These are phyloP conservation scores for Lablab purpureus DNA, from an alignment of 306 rosid species.

Conservation along the genomic window DNA sequence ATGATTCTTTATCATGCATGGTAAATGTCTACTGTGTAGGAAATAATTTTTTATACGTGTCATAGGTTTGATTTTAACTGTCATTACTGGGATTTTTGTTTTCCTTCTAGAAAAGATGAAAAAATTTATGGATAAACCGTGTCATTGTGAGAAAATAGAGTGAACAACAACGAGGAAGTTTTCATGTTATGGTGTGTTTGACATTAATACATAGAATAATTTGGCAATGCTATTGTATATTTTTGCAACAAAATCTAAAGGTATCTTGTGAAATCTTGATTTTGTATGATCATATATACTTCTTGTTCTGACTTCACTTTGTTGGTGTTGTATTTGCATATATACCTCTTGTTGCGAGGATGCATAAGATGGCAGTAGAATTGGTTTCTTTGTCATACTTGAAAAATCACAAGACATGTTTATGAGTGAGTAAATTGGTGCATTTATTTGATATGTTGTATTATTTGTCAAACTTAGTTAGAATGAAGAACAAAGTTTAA, in stretches of 20 bases:
- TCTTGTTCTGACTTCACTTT: too few relatives aligned
- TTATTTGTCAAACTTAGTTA: too few relatives aligned
- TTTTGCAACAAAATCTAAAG: neutral
- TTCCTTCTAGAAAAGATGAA: neutral
- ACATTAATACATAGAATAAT: neutral
- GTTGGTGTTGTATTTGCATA: too few relatives aligned
- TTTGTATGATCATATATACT: neutral
- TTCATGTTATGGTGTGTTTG: neutral
- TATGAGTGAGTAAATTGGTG: neutral
- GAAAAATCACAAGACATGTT: too few relatives aligned
- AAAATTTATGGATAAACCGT: neutral
- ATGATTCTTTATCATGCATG: neutral
- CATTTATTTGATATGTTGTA: neutral
- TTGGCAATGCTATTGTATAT: neutral
- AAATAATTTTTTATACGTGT: too few relatives aligned
- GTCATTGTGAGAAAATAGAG: neutral
- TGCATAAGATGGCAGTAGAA: neutral
- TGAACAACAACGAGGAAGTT: neutral
- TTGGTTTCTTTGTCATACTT: neutral
- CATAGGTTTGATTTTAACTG: too few relatives aligned
- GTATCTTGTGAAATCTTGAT: neutral
- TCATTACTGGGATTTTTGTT: neutral
- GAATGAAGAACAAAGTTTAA: neutral
- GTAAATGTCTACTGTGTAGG: neutral
- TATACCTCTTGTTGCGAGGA: neutral